Evolutionary conservation across 2,329 filamentous ascomycete species (phyloP).

Genomic region (Cercospora zeina): DNA sequence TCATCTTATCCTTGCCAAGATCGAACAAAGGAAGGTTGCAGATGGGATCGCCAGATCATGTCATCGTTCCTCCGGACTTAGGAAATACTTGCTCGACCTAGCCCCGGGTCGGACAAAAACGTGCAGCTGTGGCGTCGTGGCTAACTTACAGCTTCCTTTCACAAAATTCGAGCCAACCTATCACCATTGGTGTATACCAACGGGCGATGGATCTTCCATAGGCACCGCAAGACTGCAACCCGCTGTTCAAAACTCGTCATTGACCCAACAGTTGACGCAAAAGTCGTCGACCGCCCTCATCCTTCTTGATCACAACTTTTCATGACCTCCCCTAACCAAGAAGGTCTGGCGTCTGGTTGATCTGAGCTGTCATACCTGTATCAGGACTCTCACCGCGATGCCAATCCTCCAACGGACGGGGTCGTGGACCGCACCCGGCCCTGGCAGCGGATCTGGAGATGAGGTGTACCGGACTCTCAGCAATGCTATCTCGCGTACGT

Average conservation of each 20-base stretch:
- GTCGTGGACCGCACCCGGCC: slow-evolving; percentile 20
- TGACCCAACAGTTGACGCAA: neutral
- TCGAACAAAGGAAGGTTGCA: neutral
- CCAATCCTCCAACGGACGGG: slow-evolving; percentile 9
- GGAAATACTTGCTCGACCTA: neutral
- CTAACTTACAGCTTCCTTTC: neutral
- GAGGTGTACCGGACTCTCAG: slow-evolving; percentile 29
- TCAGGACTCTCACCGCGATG: slow-evolving; percentile 15
- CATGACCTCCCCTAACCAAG: slow-evolving; percentile 6
- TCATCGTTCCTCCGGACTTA: slow-evolving; percentile 1
- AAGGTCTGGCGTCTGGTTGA: slow-evolving; percentile 8
- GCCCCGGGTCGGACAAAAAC: neutral
- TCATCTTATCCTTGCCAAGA: neutral
- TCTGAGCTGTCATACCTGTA: slow-evolving; percentile 7
- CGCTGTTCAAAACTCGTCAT: neutral
- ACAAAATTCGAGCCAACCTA: neutral
- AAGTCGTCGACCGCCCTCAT: neutral
- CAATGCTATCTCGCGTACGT: slow-evolving; percentile 22
- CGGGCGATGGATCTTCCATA: neutral
- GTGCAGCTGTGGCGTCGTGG: neutral
- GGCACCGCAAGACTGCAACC: neutral
- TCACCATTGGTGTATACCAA: neutral
- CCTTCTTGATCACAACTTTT: neutral
- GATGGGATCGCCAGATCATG: neutral
- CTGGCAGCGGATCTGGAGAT: slow-evolving; percentile 26